Conservation (phyloP, 805 yeast species). For the Metschnikowia continentalis region DNA sequence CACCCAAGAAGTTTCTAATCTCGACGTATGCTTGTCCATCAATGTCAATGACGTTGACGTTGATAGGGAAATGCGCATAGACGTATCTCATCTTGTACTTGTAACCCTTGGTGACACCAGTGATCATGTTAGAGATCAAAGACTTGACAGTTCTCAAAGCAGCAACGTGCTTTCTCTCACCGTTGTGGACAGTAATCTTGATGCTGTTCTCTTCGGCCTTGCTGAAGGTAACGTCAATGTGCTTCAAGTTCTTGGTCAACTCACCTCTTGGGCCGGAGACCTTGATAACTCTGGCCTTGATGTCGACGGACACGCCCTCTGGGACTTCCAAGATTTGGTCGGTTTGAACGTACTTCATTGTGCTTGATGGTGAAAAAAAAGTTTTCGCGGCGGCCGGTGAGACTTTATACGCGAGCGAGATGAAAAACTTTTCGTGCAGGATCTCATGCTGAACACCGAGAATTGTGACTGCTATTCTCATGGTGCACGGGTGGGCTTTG, state of each 20-base stretch:
- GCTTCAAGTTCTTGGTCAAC: constrained; percentile 84
- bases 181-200: constrained; percentile 93
- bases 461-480: constrained; percentile 8
- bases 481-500: not conserved
- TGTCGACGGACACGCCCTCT: constrained; percentile 86
- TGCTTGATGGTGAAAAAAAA: constrained; percentile 28
- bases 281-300: constrained; percentile 85
- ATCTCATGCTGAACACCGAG: not conserved
- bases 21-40: constrained; percentile 76
- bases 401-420: constrained; percentile 1
- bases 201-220: constrained; percentile 69
- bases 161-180: constrained; percentile 99
- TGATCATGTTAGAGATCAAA: constrained; percentile 86
- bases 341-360: constrained; percentile 80
- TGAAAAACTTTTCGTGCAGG: constrained; percentile 8
- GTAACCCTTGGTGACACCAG: constrained; percentile 99
- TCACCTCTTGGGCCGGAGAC: constrained; percentile 98
- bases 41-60: constrained; percentile 83
- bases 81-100: constrained; percentile 99
- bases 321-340: constrained; percentile 82
- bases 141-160: constrained; percentile 98
- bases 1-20: constrained; percentile 99
- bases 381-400: constrained; percentile 47
- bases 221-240: constrained; percentile 89
- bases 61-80: constrained; percentile 99